Evolutionary conservation across 2,329 filamentous ascomycete species (phyloP), one percentile per base, ranked within the genome.

Genomic region (Acephala macrosclerotiorum): DNA sequence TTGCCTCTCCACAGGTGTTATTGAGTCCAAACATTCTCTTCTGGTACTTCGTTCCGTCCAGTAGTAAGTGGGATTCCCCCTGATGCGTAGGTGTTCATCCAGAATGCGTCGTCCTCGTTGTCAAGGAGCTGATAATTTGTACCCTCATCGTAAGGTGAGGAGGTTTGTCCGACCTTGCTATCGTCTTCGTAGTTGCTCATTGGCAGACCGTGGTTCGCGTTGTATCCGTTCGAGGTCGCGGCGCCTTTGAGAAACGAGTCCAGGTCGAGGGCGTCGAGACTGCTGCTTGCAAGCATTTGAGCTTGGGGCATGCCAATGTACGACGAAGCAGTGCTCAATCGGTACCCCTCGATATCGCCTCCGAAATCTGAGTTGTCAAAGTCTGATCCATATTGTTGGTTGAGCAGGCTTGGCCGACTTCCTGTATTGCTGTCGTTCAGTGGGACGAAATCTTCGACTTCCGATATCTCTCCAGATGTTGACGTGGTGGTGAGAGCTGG

Each of bases 401-500:
- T 79, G 59, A 83, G 77, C 66, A 85, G 68, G 56, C 70, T 67
- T 64, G 71, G 75, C 59, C 72, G 72, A 59, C 67, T 68, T 22
- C 63, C 60, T 11, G 49, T 8, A 51, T 56, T 77, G 38, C 80
- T 79, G 68, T 82, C 79, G 68, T 79, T 79, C 47, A 80, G 77
- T 53, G 78, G 77, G 26, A 79, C 75, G 58, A 84, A 83, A 70
- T 90, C 88, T 67, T 90, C 89, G 5, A 87, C 87, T 74, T 90
- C 88, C 11, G 88, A 90, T 9, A 90, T 87, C 66, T 91, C 88
- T 40, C 88, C 88, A 14, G 88, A 91, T 9, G 87, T 89, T 11
- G 87, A 87, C 1, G 85, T 86, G 59, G 82, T 82, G 67, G 86
- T 84, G 72, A 89, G 75, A 58, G 84, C 80, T 33, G 84, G 81